These are phyloP conservation scores for Spongospora subterranea DNA, from an alignment of 208 protist species.

Conservation along the genomic window DNA sequence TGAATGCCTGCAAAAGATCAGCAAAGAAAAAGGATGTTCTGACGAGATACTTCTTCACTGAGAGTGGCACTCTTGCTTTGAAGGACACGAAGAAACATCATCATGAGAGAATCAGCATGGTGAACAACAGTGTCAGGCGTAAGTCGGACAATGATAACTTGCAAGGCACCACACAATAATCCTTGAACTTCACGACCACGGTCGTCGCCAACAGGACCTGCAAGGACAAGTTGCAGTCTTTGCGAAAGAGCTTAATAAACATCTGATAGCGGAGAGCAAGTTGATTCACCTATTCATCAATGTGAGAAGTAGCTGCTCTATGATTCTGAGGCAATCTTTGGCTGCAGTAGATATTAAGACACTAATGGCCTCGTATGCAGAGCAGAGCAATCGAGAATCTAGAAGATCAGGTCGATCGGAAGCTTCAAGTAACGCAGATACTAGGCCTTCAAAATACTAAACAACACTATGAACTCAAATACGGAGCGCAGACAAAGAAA, in stretches of 20 bases:
- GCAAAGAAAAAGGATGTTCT: background rate
- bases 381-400: slow-evolving; percentile 79
- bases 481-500: background rate
- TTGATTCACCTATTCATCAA: slow-evolving; percentile 24
- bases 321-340: slow-evolving; percentile 4
- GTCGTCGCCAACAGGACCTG: background rate
- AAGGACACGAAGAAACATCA: slow-evolving; percentile 54
- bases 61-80: slow-evolving; percentile 72
- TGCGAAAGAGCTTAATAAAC: background rate
- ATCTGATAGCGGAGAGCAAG: background rate
- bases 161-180: slow-evolving; percentile 44
- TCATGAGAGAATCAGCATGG: slow-evolving; percentile 41
- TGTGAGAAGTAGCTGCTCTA: slow-evolving; percentile 17
- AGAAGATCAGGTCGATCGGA: slow-evolving; percentile 70
- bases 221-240: background rate
- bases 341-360: slow-evolving; percentile 80
- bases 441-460: slow-evolving; percentile 77
- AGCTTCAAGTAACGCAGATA: slow-evolving; percentile 61
- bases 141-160: slow-evolving; percentile 34
- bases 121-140: background rate
- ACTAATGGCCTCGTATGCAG: slow-evolving; percentile 91
- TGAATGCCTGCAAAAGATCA: slow-evolving; percentile 73
- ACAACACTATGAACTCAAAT: background rate
- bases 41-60: slow-evolving; percentile 80
- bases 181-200: slow-evolving; percentile 46